Evolutionary conservation across 768 basidiomycete genomes (phyloP).

Genomic region (Termitomyces sp.): DNA sequence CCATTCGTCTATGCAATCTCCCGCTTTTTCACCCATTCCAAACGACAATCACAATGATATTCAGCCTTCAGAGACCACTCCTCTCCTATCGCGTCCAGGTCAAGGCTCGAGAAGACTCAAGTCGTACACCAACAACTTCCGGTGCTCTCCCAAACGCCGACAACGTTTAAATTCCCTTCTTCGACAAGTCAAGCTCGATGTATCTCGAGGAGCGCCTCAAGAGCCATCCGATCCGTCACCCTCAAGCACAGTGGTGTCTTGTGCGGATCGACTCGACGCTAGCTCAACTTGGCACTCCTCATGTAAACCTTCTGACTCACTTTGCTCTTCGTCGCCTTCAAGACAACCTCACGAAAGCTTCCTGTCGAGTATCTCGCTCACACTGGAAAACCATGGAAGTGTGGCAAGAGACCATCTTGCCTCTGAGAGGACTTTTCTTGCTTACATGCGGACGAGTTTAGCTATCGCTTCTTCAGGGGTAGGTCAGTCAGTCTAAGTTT

Average conservation of each 20-base stretch:
- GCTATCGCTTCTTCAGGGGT: constrained; percentile 50
- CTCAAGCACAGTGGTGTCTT: constrained; percentile 1
- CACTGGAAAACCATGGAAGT: constrained; percentile 44
- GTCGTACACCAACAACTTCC: constrained; percentile 4
- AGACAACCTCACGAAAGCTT: background rate
- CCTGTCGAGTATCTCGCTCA: constrained; percentile 11
- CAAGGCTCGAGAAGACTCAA: constrained; percentile 3
- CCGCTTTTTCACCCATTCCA: background rate
- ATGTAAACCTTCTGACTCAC: background rate
- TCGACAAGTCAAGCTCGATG: background rate
- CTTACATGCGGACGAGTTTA: constrained; percentile 50
- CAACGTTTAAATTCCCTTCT: background rate
- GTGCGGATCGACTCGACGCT: background rate
- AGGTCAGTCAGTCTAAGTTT: constrained; percentile 18
- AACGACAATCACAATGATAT: background rate
- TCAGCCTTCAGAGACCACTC: constrained; percentile 10
- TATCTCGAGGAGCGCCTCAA: background rate
- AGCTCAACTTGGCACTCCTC: background rate
- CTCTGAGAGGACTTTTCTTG: constrained; percentile 49
- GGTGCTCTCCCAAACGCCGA: constrained; percentile 9
- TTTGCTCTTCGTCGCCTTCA: background rate
- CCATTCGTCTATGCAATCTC: background rate
- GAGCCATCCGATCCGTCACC: background rate
- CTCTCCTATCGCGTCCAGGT: constrained; percentile 4
- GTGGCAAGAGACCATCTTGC: constrained; percentile 55